Conservation (phyloP, 1,284 basidiomycete genomes). For the Cystobasidium sp. region DNA sequence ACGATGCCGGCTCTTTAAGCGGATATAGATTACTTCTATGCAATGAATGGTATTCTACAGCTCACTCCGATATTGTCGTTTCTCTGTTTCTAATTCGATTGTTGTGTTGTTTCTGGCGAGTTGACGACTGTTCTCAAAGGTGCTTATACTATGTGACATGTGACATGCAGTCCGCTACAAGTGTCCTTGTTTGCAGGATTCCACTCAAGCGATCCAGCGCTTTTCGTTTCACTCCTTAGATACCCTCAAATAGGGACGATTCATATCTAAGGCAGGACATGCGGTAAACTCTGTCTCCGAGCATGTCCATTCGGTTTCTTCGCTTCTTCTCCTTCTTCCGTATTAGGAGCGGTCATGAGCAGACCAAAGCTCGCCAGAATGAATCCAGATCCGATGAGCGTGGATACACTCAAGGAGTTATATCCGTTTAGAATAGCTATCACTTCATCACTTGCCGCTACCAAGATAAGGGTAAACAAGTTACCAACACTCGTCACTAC, state of each 20-base stretch:
- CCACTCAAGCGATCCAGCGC: neutral
- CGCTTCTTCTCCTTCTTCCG: neutral
- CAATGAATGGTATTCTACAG: no score
- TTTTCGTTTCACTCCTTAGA: neutral
- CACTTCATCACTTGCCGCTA: constrained; percentile 69
- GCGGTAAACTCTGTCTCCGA: constrained; percentile 28
- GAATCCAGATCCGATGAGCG: constrained; percentile 68
- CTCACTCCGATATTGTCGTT: no score
- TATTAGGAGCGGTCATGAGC: constrained; percentile 55
- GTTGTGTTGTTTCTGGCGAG: no score
- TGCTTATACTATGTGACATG: no score
- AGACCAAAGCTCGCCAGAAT: constrained; percentile 75
- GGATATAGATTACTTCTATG: no score
- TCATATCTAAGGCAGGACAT: neutral
- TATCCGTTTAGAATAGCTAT: constrained; percentile 64
- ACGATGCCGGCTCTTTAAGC: no score
- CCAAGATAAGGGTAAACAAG: constrained; percentile 79
- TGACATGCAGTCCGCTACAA: no score
- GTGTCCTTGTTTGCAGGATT: no score
- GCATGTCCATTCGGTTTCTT: neutral
- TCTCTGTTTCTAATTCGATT: no score
- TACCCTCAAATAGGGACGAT: neutral
- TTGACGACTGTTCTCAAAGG: no score
- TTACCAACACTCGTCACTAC: constrained; percentile 76
- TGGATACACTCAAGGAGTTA: constrained; percentile 67